A percentile compares a stretch with the other conserved stretches of the same genome.
Evolutionary conservation across 768 basidiomycete genomes (phyloP).

Genomic region (Tephrocybe sp.): DNA sequence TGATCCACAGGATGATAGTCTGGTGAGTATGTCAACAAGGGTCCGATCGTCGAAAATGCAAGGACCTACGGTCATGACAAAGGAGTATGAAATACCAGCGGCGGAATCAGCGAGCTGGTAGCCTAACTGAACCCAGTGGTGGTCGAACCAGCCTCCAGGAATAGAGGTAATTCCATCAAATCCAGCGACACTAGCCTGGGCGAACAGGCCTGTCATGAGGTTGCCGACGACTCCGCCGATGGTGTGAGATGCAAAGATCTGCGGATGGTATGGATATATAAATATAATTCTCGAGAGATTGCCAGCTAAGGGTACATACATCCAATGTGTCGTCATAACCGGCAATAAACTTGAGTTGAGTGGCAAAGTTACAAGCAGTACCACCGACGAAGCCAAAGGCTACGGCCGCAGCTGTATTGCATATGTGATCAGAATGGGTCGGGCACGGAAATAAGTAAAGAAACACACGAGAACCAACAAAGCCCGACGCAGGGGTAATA

Average conservation of each 20-base stretch:
- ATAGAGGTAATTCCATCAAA: constrained; percentile 72
- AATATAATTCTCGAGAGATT: background rate
- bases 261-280: background rate
- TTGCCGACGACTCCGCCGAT: constrained; percentile 81
- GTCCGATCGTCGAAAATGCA: background rate
- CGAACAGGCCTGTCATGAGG: constrained; percentile 85
- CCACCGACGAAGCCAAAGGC: constrained; percentile 84
- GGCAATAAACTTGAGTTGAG: constrained; percentile 84
- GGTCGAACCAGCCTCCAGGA: constrained; percentile 86
- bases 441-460: background rate
- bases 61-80: constrained; percentile 66
- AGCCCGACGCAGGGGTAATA: constrained; percentile 85
- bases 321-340: constrained; percentile 80
- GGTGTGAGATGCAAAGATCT: constrained; percentile 89
- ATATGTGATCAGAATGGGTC: background rate
- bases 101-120: constrained; percentile 79
- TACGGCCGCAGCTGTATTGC: constrained; percentile 64
- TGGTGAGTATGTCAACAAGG: constrained; percentile 18
- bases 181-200: constrained; percentile 72
- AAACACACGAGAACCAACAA: constrained; percentile 67
- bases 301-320: constrained; percentile 35
- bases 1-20: constrained; percentile 82
- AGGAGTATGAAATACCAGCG: constrained; percentile 65
- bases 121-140: constrained; percentile 78
- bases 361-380: constrained; percentile 90